Percentiles rank a stretch among this genome's conserved stretches.
phyloP scores from a whole-genome alignment of 331 rosid species.

The Prunus yedoensis region DNA sequence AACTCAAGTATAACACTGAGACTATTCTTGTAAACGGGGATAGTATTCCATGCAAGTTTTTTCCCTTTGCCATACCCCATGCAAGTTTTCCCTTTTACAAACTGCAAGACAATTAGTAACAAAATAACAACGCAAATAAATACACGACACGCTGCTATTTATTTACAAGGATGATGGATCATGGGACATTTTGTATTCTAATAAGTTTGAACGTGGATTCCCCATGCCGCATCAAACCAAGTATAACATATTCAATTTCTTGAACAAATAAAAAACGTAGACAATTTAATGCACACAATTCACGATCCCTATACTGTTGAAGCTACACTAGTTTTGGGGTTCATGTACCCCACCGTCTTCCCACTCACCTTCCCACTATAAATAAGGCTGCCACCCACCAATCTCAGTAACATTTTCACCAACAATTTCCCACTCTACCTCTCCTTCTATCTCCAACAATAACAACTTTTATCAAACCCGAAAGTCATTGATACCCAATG shows the following conservation, averaged over 20 bases:
- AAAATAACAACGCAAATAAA: neutral
- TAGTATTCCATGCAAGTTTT: neutral
- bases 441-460: neutral
- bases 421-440: neutral
- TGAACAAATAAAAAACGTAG: too few relatives aligned
- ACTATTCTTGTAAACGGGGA: neutral
- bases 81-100: neutral
- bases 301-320: constrained; percentile 15
- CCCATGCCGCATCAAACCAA: neutral
- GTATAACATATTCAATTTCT: too few relatives aligned
- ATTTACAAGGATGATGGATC: neutral
- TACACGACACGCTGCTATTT: too few relatives aligned
- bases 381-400: neutral
- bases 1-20: neutral
- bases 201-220: neutral
- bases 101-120: neutral
- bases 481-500: constrained; percentile 16
- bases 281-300: constrained; percentile 31
- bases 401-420: neutral
- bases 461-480: too few relatives aligned
- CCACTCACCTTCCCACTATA: constrained; percentile 19
- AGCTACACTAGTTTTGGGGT: neutral
- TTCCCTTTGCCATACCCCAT: neutral
- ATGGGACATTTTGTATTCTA: neutral
- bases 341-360: neutral